Conservation (phyloP, 768 basidiomycete species). For the Boletus coccyginus region DNA sequence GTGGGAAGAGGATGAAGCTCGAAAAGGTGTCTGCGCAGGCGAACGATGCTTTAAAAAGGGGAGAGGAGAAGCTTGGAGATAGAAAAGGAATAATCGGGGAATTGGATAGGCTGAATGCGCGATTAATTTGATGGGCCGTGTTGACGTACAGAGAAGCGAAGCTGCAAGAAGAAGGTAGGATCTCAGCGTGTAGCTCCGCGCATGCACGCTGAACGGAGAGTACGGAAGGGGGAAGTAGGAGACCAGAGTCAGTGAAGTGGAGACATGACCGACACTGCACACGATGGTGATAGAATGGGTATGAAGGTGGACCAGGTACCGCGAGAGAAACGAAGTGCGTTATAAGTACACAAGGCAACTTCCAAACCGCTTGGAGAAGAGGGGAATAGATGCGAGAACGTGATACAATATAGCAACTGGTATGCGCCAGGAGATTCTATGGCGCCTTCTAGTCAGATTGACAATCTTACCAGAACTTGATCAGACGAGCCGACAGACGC, state of each 20-base stretch:
- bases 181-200: constrained; percentile 22
- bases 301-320: constrained; percentile 2
- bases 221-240: constrained; percentile 16
- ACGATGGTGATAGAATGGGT: constrained; percentile 13
- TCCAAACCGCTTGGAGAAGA: constrained; percentile 5
- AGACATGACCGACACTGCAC: constrained; percentile 3
- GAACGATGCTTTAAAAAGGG: constrained; percentile 31
- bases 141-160: constrained; percentile 38
- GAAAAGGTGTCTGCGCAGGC: constrained; percentile 29
- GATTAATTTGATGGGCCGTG: constrained; percentile 31
- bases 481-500: background rate
- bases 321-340: constrained; percentile 5
- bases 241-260: constrained; percentile 15
- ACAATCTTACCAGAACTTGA: constrained; percentile 15
- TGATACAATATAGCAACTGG: constrained; percentile 13
- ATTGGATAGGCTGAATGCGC: constrained; percentile 29
- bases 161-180: constrained; percentile 20
- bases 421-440: constrained; percentile 4
- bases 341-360: background rate
- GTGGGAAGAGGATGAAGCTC: constrained; percentile 24
- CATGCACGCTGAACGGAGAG: constrained; percentile 19
- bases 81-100: constrained; percentile 33
- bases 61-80: constrained; percentile 31
- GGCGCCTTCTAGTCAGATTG: constrained; percentile 6
- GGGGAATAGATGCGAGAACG: background rate